These are phyloP conservation scores for Mycena galericulata DNA, from an alignment of 768 basidiomycete genomes.

Conservation along the genomic window DNA sequence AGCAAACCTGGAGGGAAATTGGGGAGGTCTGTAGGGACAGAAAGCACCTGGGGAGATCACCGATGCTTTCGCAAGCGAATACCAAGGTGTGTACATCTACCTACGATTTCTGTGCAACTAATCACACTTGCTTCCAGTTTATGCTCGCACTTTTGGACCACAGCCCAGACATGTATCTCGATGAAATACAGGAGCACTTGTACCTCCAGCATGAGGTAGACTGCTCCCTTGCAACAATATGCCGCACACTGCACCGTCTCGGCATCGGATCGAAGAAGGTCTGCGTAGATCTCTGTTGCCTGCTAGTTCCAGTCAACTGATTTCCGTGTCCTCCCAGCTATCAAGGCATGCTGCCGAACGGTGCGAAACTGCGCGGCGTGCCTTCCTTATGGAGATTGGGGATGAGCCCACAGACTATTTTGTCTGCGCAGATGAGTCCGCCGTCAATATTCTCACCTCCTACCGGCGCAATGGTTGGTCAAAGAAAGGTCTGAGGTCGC, in stretches of 20 bases:
- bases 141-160: no score
- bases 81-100: constrained; percentile 1
- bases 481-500: constrained; percentile 14
- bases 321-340: background rate
- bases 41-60: constrained; percentile 13
- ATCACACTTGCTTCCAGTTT: background rate
- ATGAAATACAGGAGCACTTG: no score
- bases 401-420: no score
- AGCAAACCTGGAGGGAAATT: no score
- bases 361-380: background rate
- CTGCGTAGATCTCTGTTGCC: background rate
- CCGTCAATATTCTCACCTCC: constrained; percentile 12
- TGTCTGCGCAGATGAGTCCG: no score
- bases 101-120: background rate
- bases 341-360: background rate
- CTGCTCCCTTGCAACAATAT: background rate
- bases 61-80: constrained; percentile 7
- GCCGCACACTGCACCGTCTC: background rate
- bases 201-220: no score
- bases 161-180: no score
- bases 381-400: no score
- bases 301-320: constrained; percentile 1
- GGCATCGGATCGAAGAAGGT: background rate
- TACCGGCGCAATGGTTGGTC: constrained; percentile 25
- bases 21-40: background rate